Base-by-base conservation (phyloP, 2,329 filamentous ascomycete species). In the Neoscytalidium dimidiatum region DNA sequence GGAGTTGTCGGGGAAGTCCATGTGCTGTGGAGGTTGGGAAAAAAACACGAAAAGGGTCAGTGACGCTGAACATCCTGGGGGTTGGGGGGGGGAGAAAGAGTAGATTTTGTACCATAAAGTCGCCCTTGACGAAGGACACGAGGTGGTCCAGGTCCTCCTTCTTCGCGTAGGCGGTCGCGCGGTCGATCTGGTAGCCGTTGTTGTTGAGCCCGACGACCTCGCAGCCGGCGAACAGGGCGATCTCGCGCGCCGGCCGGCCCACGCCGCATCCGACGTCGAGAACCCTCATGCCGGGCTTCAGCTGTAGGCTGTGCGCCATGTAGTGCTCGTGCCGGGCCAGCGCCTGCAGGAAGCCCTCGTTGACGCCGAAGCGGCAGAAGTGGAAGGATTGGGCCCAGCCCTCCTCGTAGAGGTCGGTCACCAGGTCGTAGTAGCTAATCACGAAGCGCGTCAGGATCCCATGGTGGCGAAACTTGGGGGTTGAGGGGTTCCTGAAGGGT, bases 141-240 rank as follows among this genome's bases (percentile, higher is more conserved):
- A 97, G 82, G 82, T 97, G 92, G 74, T 92, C 79, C 1, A 98
- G 83, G 60, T 90, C 89, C 80, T 96, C 92, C 80, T 92, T 92
- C 67, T 85, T 80, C 2, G 94, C 92, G 76, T 97, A 97, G 62
- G 85, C 84, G 17, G 88, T 93, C n/a, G 94, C 94, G 69, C 95
- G 92, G 77, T 97, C 88, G 70, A 98, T 97, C 83, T 98, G 95
- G 84, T 99, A 99, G 82, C 97, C 92, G 80, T 98, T 98, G 88
- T 97, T 98, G 88, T 98, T 99, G 77, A 98, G 82, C 48, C 95
- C 95, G 26, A 92, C 90, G 68, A 98, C 86, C 72, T 97, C 92
- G 72, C 87, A 90, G 67, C 92, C 94, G 11, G 92, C 90, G 82
- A 99, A 99, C 82, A 96, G 96, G 81, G 92, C 92, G 73, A 99